Base-by-base conservation (phyloP, 306 rosid genomes). In the Castanea sativa region DNA sequence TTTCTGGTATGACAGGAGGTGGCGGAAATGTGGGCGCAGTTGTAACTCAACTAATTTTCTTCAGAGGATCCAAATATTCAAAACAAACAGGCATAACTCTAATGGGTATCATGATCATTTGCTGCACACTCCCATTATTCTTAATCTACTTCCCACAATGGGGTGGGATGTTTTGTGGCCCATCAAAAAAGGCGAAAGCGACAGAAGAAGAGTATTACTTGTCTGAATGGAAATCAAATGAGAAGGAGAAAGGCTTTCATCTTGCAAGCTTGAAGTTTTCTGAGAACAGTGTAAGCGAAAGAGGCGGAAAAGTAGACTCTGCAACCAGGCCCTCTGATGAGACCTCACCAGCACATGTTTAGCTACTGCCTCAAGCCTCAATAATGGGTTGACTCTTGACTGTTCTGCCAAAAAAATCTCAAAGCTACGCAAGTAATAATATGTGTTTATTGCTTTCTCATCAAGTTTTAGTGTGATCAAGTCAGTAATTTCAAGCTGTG, bases 1-100 rank as follows among this genome's bases (percentile, higher is more conserved):
- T 88, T 74, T 89, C 95, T 6, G 98, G 98, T 19, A 92, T 94
- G 98, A 85, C 97, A 49, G 98, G 99, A 58, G 99, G 95, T 2
- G 99, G 99, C 19, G 99, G 99, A 38, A 95, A 92, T 80, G 90
- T 88, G n/a, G 98, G 98, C 3, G 96, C 95, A 29, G 95, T 92
- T 9, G 6, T 95, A 56, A 92, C 98, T 3, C 97, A 94, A 21
- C 19, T 91, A 19, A 86, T 94, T 57, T 94, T 94, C 90, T 91
- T 94, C 86, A 88, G 83, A 85, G 99, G 97, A 70, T 88, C 97
- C 0, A 87, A 2, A 45, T 92, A 87, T 61, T 85, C 95, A 20
- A 92, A 91, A 83, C 91, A 94, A 51, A 91, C 78, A 25, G 97
- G 99, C 33, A 92, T 94, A 51, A 92, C 89, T 27, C 88, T 91